Percentiles rank a stretch among this genome's conserved stretches.
Evolutionary conservation across 2,329 filamentous ascomycete genomes (phyloP).

Genomic region (Fusarium luffae): DNA sequence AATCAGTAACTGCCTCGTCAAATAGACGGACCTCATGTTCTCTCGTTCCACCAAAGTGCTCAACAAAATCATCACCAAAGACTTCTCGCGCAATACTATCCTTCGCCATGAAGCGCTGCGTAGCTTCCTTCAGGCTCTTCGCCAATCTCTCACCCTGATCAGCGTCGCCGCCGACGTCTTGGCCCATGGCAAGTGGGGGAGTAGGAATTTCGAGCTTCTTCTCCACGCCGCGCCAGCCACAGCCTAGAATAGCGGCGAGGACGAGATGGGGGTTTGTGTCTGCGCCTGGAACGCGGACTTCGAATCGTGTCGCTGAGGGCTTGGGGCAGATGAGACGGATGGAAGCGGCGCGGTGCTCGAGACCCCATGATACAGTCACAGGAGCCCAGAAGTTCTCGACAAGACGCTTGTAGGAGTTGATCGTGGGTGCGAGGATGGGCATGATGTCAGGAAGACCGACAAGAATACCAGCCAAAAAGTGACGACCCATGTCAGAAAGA

Average conservation of each 20-base stretch:
- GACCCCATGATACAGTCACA: slow-evolving; percentile 95
- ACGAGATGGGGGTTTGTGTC: slow-evolving; percentile 92
- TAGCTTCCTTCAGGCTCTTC: slow-evolving; percentile 87
- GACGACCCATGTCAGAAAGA: slow-evolving; percentile 87
- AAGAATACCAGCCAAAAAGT: slow-evolving; percentile 92
- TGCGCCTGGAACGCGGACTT: slow-evolving; percentile 92
- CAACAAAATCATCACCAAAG: slow-evolving; percentile 94
- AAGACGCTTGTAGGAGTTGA: slow-evolving; percentile 98
- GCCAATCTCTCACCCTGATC: slow-evolving; percentile 84
- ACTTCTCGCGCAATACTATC: slow-evolving; percentile 92
- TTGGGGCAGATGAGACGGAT: slow-evolving; percentile 91
- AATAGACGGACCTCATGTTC: slow-evolving; percentile 91
- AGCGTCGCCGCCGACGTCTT: slow-evolving; percentile 77
- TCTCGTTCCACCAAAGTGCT: slow-evolving; percentile 91
- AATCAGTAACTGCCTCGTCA: slow-evolving; percentile 97
- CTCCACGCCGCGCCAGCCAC: slow-evolving; percentile 92
- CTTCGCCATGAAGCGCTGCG: slow-evolving; percentile 77
- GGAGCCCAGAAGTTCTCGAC: slow-evolving; percentile 99
- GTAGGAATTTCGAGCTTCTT: slow-evolving; percentile 87
- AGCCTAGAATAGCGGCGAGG: slow-evolving; percentile 84
- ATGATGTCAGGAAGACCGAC: slow-evolving; percentile 93
- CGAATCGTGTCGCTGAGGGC: slow-evolving; percentile 87
- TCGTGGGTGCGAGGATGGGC: slow-evolving; percentile 91
- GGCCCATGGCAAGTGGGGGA: slow-evolving; percentile 84
- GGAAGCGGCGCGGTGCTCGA: slow-evolving; percentile 93